Conservation (phyloP, 2,329 filamentous ascomycete genomes). For the Cladophialophora yegresii region DNA sequence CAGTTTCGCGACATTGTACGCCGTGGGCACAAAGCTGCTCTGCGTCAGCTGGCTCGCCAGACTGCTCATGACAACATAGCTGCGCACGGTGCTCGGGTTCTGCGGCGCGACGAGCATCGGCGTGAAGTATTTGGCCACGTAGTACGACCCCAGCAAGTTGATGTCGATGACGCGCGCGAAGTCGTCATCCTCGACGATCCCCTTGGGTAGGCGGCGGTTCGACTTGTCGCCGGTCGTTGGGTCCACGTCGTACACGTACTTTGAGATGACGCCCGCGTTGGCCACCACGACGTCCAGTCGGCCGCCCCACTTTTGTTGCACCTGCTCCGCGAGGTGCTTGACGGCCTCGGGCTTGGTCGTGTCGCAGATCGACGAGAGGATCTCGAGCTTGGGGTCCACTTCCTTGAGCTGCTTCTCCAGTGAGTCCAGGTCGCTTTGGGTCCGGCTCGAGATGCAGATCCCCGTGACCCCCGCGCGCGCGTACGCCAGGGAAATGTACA, state of each 20-base stretch:
- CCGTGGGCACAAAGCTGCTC: slow-evolving; percentile 20
- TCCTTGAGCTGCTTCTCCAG: slow-evolving; percentile 37
- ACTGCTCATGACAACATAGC: slow-evolving; percentile 26
- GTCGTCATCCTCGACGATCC: slow-evolving; percentile 31
- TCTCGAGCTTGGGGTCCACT: slow-evolving; percentile 39
- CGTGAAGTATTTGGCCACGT: slow-evolving; percentile 31
- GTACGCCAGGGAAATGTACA: slow-evolving; percentile 41
- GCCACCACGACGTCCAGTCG: slow-evolving; percentile 43
- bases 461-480: slow-evolving; percentile 43
- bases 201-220: slow-evolving; percentile 20
- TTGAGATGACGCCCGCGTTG: slow-evolving; percentile 40
- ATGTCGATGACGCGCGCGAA: slow-evolving; percentile 26
- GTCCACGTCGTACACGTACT: slow-evolving; percentile 30
- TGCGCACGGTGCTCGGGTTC: slow-evolving; percentile 17
- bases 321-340: slow-evolving; percentile 37
- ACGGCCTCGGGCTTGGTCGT: slow-evolving; percentile 38
- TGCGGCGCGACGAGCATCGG: slow-evolving; percentile 19
- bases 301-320: slow-evolving; percentile 38
- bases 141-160: slow-evolving; percentile 28
- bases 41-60: slow-evolving; percentile 19
- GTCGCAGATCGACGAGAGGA: slow-evolving; percentile 32
- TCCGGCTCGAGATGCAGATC: slow-evolving; percentile 42
- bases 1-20: slow-evolving; percentile 29
- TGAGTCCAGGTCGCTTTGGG: slow-evolving; percentile 32
- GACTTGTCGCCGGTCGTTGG: slow-evolving; percentile 26